These are phyloP conservation scores for Suillus paluster DNA, from an alignment of 768 basidiomycete species.

Conservation along the genomic window DNA sequence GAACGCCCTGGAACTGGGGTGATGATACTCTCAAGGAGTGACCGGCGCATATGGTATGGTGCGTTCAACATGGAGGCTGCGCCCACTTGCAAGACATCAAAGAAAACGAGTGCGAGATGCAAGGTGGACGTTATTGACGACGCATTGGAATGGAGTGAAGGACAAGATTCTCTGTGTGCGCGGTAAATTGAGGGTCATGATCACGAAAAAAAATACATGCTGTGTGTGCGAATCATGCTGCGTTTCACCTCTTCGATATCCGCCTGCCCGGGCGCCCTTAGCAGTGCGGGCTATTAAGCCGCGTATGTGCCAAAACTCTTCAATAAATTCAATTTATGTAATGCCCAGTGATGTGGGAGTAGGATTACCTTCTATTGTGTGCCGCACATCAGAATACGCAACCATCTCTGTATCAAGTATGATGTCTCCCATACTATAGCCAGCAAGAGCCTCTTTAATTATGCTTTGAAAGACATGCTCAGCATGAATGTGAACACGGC, in stretches of 20 bases:
- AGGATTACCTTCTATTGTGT: slow-evolving; percentile 70
- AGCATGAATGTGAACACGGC: neutral
- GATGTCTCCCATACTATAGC: slow-evolving; percentile 43
- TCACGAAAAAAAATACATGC: slow-evolving; percentile 18
- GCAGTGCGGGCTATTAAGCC: slow-evolving; percentile 63
- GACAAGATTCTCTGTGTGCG: slow-evolving; percentile 39
- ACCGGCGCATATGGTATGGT: slow-evolving; percentile 64
- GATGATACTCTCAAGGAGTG: slow-evolving; percentile 62
- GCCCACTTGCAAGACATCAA: slow-evolving; percentile 80
- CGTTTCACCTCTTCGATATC: slow-evolving; percentile 17
- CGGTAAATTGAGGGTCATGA: slow-evolving; percentile 38
- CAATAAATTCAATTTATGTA: neutral
- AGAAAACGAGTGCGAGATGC: slow-evolving; percentile 84
- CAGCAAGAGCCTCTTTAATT: slow-evolving; percentile 62
- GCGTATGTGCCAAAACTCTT: slow-evolving; percentile 81
- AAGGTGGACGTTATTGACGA: slow-evolving; percentile 41
- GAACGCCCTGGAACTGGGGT: slow-evolving; percentile 58
- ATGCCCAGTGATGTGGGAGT: neutral
- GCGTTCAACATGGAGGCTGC: slow-evolving; percentile 55
- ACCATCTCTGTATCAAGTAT: slow-evolving; percentile 91
- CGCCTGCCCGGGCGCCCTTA: slow-evolving; percentile 48
- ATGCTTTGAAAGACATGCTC: slow-evolving; percentile 42
- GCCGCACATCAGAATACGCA: slow-evolving; percentile 63
- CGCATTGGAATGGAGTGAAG: slow-evolving; percentile 46
- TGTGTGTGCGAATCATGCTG: slow-evolving; percentile 25